phyloP scores from a whole-genome alignment of 345 rosid species.

The Syzygium jambos region DNA sequence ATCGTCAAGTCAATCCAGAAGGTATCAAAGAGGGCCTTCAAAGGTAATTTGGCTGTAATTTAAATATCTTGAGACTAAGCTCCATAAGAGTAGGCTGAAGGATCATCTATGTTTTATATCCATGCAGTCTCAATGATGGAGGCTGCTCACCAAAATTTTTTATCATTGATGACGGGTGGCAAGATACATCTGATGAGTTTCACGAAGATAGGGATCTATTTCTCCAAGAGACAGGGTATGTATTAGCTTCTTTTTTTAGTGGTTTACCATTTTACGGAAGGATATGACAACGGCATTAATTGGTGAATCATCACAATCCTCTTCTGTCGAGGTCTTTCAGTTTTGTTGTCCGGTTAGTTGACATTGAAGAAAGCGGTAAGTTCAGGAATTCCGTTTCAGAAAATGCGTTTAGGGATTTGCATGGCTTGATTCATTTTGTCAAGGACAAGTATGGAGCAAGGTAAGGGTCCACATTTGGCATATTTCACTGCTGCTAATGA shows the following conservation, averaged over 20 bases:
- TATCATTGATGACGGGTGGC: constrained; percentile 71
- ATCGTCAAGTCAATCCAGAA: constrained; percentile 33
- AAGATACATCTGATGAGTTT: constrained; percentile 35
- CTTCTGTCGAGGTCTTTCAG: constrained; percentile 14
- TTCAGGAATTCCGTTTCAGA: constrained; percentile 27
- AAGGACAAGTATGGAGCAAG: constrained; percentile 26
- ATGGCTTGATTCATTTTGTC: constrained; percentile 21
- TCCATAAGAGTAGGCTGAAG: neutral
- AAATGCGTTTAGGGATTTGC: constrained; percentile 10
- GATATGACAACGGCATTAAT: neutral
- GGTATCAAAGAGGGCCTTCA: constrained; percentile 53
- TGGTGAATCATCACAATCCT: neutral
- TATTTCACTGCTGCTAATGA: neutral
- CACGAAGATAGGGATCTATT: constrained; percentile 21
- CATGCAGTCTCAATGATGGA: constrained; percentile 35
- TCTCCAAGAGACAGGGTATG: constrained; percentile 30
- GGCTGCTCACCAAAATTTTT: constrained; percentile 47
- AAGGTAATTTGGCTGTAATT: constrained; percentile 17
- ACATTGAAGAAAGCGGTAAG: constrained; percentile 45
- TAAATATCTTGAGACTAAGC: neutral
- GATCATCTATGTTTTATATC: neutral
- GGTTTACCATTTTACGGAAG: neutral
- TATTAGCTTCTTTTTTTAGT: neutral
- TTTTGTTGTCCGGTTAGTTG: constrained; percentile 41
- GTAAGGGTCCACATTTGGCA: constrained; percentile 8